These are phyloP conservation scores for Ustilago curta DNA, from an alignment of 1,284 basidiomycete species.

Conservation along the genomic window DNA sequence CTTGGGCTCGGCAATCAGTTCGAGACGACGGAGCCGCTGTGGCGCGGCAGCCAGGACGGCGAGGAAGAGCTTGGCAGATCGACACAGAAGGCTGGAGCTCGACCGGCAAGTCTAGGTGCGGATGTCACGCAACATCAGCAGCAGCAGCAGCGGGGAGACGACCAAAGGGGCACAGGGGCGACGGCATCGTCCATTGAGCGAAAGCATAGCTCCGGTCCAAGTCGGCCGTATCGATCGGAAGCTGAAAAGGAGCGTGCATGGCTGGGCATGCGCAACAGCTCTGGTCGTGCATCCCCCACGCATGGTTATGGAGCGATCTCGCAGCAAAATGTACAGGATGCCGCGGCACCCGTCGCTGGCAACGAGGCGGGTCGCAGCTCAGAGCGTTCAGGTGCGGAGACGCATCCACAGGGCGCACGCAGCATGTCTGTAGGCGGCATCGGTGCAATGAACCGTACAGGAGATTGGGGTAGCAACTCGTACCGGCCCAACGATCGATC, in stretches of 20 bases:
- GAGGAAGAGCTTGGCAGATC: conserved; percentile 8
- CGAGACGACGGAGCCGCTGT: conserved; percentile 24
- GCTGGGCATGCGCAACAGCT: conserved; percentile 36
- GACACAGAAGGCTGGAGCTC: background rate
- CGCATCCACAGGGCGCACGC: conserved; percentile 34
- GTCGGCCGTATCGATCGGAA: conserved; percentile 36
- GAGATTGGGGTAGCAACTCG: conserved; percentile 19
- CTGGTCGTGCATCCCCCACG: conserved; percentile 24
- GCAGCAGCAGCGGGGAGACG: conserved; percentile 7
- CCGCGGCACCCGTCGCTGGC: background rate
- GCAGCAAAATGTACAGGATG: conserved; percentile 9
- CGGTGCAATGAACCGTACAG: conserved; percentile 31
- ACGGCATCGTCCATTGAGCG: conserved; percentile 6
- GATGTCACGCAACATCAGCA: conserved; percentile 4
- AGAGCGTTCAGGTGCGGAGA: conserved; percentile 17
- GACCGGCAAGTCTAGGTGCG: background rate
- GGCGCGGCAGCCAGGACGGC: conserved; percentile 10
- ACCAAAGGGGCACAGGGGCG: conserved; percentile 4
- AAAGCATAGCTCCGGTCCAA: conserved; percentile 35
- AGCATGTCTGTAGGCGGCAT: conserved; percentile 43
- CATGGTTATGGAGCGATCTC: conserved; percentile 27
- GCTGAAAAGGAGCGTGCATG: conserved; percentile 49
- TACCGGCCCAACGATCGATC: conserved; percentile 13
- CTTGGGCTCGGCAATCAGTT: conserved; percentile 30
- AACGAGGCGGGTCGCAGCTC: background rate